Evolutionary conservation across 805 yeast genomes (phyloP).

Genomic region (Peterozyma xylosa): DNA sequence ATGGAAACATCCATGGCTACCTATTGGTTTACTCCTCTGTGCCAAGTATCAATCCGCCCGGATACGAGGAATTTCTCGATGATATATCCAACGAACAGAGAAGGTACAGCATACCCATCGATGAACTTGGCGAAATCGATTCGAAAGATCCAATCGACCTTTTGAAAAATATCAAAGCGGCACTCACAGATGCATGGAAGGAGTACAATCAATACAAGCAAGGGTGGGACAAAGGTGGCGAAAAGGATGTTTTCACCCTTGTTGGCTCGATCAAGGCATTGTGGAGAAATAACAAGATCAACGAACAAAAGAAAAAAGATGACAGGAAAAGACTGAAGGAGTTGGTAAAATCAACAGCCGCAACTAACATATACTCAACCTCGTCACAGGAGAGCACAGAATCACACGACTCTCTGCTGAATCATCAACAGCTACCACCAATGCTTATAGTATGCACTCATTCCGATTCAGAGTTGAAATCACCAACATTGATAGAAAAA

Average conservation of each 20-base stretch:
- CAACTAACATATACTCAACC: background rate
- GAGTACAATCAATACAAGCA: slow-evolving; percentile 50
- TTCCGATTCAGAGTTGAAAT: slow-evolving; percentile 43
- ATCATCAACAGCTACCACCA: slow-evolving; percentile 41
- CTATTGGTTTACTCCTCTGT: slow-evolving; percentile 62
- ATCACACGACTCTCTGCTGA: background rate
- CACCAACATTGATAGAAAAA: slow-evolving; percentile 49
- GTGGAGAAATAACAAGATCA: slow-evolving; percentile 35
- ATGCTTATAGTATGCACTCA: slow-evolving; percentile 64
- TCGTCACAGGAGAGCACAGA: slow-evolving; percentile 8
- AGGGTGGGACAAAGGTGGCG: slow-evolving; percentile 58
- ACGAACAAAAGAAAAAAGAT: background rate
- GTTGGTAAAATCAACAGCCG: background rate
- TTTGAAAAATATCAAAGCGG: slow-evolving; percentile 40
- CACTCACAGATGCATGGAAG: slow-evolving; percentile 67
- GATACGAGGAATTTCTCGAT: slow-evolving; percentile 29
- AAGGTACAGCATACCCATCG: slow-evolving; percentile 22
- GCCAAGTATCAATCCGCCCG: slow-evolving; percentile 57
- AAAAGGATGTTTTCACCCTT: slow-evolving; percentile 58
- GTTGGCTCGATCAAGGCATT: slow-evolving; percentile 49
- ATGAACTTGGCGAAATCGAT: slow-evolving; percentile 9
- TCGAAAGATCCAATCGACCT: slow-evolving; percentile 25
- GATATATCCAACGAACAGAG: slow-evolving; percentile 1
- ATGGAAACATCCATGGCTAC: slow-evolving; percentile 73
- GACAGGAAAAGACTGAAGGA: slow-evolving; percentile 1